A percentile compares a stretch with the other conserved stretches of the same genome.
Evolutionary conservation across 495 filamentous ascomycete species (phyloP).

Genomic region (Thozetella sp.): DNA sequence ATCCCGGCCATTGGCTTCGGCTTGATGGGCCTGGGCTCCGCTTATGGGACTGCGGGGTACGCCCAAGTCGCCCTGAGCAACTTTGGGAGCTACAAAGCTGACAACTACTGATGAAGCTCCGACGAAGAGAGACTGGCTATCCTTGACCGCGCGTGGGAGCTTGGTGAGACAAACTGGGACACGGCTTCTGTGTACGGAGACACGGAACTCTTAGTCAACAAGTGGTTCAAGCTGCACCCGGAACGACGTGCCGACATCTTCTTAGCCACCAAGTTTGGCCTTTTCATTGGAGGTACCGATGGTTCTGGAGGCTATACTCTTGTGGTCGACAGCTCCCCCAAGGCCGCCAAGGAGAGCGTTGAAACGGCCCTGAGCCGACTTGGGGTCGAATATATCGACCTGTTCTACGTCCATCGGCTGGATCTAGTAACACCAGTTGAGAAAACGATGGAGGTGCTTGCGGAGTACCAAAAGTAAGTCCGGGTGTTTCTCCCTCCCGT

Average conservation of each 20-base stretch:
- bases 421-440: slow-evolving; percentile 62
- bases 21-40: slow-evolving; percentile 51
- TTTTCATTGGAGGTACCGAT: too few species aligned
- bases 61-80: too few species aligned
- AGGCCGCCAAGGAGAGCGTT: slow-evolving; percentile 50
- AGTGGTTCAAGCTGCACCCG: slow-evolving; percentile 52
- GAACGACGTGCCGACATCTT: slow-evolving; percentile 54
- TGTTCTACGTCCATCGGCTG: slow-evolving; percentile 63
- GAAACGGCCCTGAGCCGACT: slow-evolving; percentile 54
- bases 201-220: slow-evolving; percentile 52
- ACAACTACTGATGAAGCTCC: slow-evolving; percentile 10
- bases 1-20: slow-evolving; percentile 58
- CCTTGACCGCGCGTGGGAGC: slow-evolving; percentile 46
- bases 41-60: slow-evolving; percentile 43
- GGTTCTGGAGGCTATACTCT: too few species aligned
- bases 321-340: slow-evolving; percentile 52
- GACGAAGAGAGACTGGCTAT: slow-evolving; percentile 46
- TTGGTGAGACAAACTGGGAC: slow-evolving; percentile 53
- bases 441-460: slow-evolving; percentile 58
- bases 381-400: slow-evolving; percentile 53
- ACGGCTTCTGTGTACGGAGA: slow-evolving; percentile 48
- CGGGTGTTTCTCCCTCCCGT: too few species aligned
- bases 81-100: too few species aligned
- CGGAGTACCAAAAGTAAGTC: slow-evolving; percentile 40
- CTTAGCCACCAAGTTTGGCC: slow-evolving; percentile 58